Base-by-base conservation (phyloP, 768 basidiomycete genomes). In the Chlorophyllum brunneum region DNA sequence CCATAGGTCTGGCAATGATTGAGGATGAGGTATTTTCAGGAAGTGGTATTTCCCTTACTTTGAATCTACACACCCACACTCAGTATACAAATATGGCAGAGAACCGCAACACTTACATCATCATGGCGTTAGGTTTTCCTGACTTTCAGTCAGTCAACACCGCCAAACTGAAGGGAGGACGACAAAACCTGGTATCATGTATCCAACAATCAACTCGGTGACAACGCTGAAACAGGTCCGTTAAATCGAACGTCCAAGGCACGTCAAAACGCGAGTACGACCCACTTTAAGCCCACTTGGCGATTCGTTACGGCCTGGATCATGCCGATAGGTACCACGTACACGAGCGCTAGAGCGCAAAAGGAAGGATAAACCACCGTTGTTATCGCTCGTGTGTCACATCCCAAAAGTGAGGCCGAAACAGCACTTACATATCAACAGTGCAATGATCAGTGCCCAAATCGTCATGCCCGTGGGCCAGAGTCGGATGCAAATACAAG, bases 271-370 rank as follows among this genome's bases (percentile, higher is more conserved):
- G 11, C 0, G 31, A 2, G 23, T 22, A 36, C n/a, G 4, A 61
- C 71, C 48, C 41, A 77, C 76, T 77, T 77, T 43, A 77, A 63
- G 31, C 61, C 86, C 49, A 89, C 74, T 65, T 88, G 85, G 60
- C 86, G 83, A 65, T 91, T 91, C 26, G 88, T 91, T 57, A 89
- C 80, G 1, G 87, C 86, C 59, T 88, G 83, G 54, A 91, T 88
- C 79, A 88, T 83, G 57, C 86, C 88, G 49, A 86, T 80, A 11
- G 89, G 89, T 26, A 92, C 73, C 36, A 85, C 73, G 58, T 88
- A 89, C 29, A 86, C 54, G 36, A 72, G 67, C 20, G 77, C 75
- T 75, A 47, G 30, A 37, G 29, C 26, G 27, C 11, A 20, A 43
- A 42, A 38, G 29, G 26, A 20, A 37, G 31, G 15, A 29, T 18